A percentile compares a stretch with the other conserved stretches of the same genome.
phyloP scores from a whole-genome alignment of 805 yeast genomes.

The Sugiyamaella mastotermitis region DNA sequence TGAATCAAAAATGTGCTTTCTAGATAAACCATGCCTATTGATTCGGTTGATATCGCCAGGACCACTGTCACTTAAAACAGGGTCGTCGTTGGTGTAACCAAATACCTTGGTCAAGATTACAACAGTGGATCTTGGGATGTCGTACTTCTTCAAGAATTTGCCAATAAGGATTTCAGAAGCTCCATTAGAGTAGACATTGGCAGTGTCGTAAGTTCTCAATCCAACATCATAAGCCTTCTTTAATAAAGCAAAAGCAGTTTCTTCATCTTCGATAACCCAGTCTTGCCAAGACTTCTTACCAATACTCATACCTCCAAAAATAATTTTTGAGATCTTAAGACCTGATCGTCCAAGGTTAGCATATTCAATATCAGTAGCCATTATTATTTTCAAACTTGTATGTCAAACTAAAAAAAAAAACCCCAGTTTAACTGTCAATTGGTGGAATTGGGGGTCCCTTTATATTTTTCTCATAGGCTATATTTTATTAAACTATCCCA shows the following conservation, averaged over 20 bases:
- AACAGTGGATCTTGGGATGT: conserved; percentile 47
- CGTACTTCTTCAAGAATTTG: conserved; percentile 45
- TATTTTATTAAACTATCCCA: no score
- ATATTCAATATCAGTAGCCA: no score
- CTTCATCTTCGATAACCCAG: conserved; percentile 45
- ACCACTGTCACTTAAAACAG: conserved; percentile 33
- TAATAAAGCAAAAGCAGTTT: conserved; percentile 37
- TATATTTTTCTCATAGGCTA: no score
- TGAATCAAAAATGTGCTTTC: conserved; percentile 44
- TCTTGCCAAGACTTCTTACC: conserved; percentile 32
- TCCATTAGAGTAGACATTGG: conserved; percentile 40
- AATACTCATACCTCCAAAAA: conserved; percentile 33
- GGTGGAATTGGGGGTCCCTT: no score
- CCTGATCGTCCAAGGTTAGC: no score
- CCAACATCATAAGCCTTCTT: conserved; percentile 42
- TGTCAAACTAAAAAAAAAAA: no score
- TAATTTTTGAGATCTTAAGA: conserved; percentile 26
- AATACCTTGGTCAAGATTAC: conserved; percentile 49
- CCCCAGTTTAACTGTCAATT: no score
- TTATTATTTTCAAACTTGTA: no score
- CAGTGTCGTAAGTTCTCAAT: conserved; percentile 40
- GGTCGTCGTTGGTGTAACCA: conserved; percentile 32
- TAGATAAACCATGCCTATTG: conserved; percentile 34
- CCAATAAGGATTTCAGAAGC: conserved; percentile 43
- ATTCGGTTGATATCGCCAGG: conserved; percentile 22